phyloP scores from a whole-genome alignment of 2,329 filamentous ascomycete genomes.

The Myriosclerotinia curreyana region DNA sequence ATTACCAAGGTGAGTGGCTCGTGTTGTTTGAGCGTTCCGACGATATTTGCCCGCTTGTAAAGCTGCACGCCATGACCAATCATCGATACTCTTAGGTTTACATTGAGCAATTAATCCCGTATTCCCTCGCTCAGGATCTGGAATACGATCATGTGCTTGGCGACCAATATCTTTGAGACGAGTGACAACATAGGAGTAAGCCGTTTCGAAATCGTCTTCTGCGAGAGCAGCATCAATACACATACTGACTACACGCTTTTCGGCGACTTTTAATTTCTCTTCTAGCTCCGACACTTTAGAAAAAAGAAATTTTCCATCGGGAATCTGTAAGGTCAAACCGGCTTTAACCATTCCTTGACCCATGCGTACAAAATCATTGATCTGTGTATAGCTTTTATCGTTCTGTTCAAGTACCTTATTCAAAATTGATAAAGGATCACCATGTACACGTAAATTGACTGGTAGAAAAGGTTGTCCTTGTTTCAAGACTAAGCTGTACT shows the following conservation, averaged over 20 bases:
- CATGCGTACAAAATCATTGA: conserved; percentile 70
- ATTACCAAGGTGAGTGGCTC: conserved; percentile 59
- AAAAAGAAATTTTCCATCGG: conserved; percentile 19
- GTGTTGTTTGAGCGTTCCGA: conserved; percentile 51
- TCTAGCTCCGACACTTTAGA: conserved; percentile 28
- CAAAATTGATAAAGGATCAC: conserved; percentile 71
- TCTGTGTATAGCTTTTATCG: conserved; percentile 65
- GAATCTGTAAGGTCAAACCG: conserved; percentile 43
- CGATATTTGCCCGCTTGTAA: conserved; percentile 74
- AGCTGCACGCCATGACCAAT: conserved; percentile 76
- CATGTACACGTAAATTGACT: conserved; percentile 71
- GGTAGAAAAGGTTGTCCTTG: conserved; percentile 78
- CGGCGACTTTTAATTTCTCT: conserved; percentile 45
- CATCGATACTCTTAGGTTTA: conserved; percentile 46
- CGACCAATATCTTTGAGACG: conserved; percentile 51
- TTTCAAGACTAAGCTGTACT: conserved; percentile 74
- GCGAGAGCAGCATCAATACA: conserved; percentile 72
- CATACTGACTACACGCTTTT: conserved; percentile 72
- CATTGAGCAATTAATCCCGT: conserved; percentile 33
- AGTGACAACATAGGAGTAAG: conserved; percentile 78
- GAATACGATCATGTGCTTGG: conserved; percentile 30
- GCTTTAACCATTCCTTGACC: conserved; percentile 64
- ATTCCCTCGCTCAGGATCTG: conserved; percentile 27
- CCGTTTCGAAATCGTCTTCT: conserved; percentile 81
- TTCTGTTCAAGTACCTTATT: conserved; percentile 75